Evolutionary conservation across 768 basidiomycete species (phyloP).

Genomic region (Plicaturopsis crispa): DNA sequence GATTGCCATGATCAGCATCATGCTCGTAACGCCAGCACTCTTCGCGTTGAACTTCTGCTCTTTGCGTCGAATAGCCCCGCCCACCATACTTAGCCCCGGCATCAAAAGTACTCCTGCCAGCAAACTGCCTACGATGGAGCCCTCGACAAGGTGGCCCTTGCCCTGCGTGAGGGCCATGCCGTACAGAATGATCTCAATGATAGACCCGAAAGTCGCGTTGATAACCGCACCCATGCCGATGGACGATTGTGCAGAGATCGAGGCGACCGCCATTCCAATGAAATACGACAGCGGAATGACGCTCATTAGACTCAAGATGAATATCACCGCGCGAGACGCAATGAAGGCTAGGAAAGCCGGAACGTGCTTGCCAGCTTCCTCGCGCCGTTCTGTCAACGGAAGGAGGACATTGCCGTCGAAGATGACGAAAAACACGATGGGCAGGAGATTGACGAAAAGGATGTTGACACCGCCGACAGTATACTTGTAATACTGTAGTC

Average conservation of each 20-base stretch:
- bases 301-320: slow-evolving; percentile 75
- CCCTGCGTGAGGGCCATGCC: slow-evolving; percentile 81
- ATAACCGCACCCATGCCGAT: slow-evolving; percentile 99
- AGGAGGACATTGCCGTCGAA: slow-evolving; percentile 84
- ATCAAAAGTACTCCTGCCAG: slow-evolving; percentile 94
- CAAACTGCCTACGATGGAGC: slow-evolving; percentile 91
- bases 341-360: slow-evolving; percentile 62
- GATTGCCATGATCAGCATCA: slow-evolving; percentile 99
- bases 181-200: slow-evolving; percentile 95
- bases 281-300: slow-evolving; percentile 98
- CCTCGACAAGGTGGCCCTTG: slow-evolving; percentile 93
- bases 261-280: slow-evolving; percentile 99
- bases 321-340: slow-evolving; percentile 72
- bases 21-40: slow-evolving; percentile 96
- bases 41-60: slow-evolving; percentile 99
- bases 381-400: slow-evolving; percentile 55
- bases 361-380: slow-evolving; percentile 46
- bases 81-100: slow-evolving; percentile 96
- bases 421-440: slow-evolving; percentile 93
- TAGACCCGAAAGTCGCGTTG: slow-evolving; percentile 98
- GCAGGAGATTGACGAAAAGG: slow-evolving; percentile 90
- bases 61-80: slow-evolving; percentile 81
- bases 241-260: slow-evolving; percentile 95
- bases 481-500: slow-evolving; percentile 95
- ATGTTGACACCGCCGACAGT: slow-evolving; percentile 99